phyloP scores from a whole-genome alignment of 495 filamentous ascomycete genomes.

The Thozetella sp. region DNA sequence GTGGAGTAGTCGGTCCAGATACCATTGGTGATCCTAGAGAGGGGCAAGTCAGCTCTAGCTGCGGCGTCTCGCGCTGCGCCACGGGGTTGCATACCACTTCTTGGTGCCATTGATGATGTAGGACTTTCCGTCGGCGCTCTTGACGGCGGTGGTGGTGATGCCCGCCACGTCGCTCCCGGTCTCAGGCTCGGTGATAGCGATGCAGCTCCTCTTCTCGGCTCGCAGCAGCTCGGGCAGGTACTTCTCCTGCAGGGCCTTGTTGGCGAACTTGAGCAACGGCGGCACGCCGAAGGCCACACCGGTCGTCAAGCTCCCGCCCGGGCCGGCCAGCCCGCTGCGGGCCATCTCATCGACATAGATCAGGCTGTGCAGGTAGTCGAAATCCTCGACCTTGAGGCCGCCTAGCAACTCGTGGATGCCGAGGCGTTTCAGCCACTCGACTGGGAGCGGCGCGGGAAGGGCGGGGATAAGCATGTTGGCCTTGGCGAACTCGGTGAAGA shows the following conservation, averaged over 20 bases:
- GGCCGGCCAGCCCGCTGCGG: slow-evolving; percentile 65
- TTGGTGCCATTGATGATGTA: slow-evolving; percentile 77
- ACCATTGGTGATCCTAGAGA: slow-evolving; percentile 74
- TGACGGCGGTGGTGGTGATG: slow-evolving; percentile 67
- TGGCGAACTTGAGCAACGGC: slow-evolving; percentile 70
- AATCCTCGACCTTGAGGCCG: slow-evolving; percentile 71
- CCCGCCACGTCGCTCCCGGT: slow-evolving; percentile 74
- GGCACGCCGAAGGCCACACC: slow-evolving; percentile 74
- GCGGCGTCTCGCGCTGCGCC: not conserved
- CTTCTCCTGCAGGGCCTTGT: slow-evolving; percentile 57
- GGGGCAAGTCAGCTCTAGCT: slow-evolving; percentile 1
- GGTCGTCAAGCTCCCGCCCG: slow-evolving; percentile 59
- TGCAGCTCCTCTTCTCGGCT: slow-evolving; percentile 67
- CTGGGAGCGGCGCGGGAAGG: slow-evolving; percentile 67
- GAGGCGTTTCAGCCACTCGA: slow-evolving; percentile 64
- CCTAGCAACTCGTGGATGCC: slow-evolving; percentile 67
- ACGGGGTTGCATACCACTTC: slow-evolving; percentile 61
- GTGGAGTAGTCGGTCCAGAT: slow-evolving; percentile 73
- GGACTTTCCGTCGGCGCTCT: slow-evolving; percentile 53
- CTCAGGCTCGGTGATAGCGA: slow-evolving; percentile 78
- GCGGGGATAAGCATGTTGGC: slow-evolving; percentile 66
- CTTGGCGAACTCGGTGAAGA: slow-evolving; percentile 62
- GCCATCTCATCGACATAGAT: slow-evolving; percentile 73
- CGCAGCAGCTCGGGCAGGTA: slow-evolving; percentile 68
- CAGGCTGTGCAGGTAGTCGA: slow-evolving; percentile 70